Conservation (phyloP, 257 asterid genomes). For the Solanum arcanum region DNA sequence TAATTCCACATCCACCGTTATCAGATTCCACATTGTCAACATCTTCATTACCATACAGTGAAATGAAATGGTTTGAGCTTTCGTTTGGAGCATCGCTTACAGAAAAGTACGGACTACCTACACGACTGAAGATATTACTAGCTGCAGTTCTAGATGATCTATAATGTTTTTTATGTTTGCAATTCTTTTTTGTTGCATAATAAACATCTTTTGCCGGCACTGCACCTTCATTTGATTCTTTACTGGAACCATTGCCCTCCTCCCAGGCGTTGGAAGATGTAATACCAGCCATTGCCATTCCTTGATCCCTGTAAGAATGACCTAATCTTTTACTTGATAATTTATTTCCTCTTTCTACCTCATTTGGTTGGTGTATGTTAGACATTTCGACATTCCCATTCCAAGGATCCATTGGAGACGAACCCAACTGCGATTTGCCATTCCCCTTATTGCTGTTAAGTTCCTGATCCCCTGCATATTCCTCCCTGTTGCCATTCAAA, state of each 20-base stretch:
- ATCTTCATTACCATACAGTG: slow-evolving; percentile 32
- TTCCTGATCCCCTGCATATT: slow-evolving; percentile 19
- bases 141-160: slow-evolving; percentile 22
- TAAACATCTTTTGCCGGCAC: slow-evolving; percentile 10
- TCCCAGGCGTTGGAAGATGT: slow-evolving; percentile 14
- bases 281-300: slow-evolving; percentile 10
- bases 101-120: slow-evolving; percentile 38
- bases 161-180: slow-evolving; percentile 12
- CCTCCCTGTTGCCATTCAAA: slow-evolving; percentile 6
- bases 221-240: slow-evolving; percentile 32
- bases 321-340: slow-evolving; percentile 20
- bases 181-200: slow-evolving; percentile 8
- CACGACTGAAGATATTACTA: slow-evolving; percentile 26
- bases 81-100: slow-evolving; percentile 17
- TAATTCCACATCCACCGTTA: slow-evolving; percentile 64
- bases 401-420: neutral
- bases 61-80: slow-evolving; percentile 13
- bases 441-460: slow-evolving; percentile 12
- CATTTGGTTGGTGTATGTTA: slow-evolving; percentile 6
- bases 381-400: slow-evolving; percentile 7
- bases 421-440: slow-evolving; percentile 4
- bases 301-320: slow-evolving; percentile 21
- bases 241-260: slow-evolving; percentile 43
- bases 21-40: slow-evolving; percentile 34
- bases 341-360: slow-evolving; percentile 7